Conservation (phyloP, 768 basidiomycete species). For the Daedaleopsis sinensis region DNA sequence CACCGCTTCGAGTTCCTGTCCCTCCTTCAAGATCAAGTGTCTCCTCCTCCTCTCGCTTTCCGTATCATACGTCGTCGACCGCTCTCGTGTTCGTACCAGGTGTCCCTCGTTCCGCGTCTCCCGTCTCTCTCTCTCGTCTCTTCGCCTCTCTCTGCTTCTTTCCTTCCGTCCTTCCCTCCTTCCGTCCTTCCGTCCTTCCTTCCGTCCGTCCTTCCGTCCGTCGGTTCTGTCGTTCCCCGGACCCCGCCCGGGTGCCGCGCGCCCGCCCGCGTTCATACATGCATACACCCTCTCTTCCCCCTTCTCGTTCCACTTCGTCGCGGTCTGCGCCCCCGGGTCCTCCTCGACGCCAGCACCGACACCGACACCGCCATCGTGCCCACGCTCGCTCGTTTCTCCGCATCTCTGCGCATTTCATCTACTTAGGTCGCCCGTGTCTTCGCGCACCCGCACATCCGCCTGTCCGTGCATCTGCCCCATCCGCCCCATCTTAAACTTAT, state of each 20-base stretch:
- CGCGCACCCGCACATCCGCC: too few species aligned
- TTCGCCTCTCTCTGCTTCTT: neutral
- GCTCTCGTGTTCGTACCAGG: constrained; percentile 4
- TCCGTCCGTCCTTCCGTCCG: too few species aligned
- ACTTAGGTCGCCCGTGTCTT: neutral
- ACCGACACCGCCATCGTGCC: too few species aligned
- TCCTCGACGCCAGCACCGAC: too few species aligned
- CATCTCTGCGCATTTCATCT: neutral
- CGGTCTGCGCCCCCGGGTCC: neutral
- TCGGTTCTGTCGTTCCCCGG: neutral
- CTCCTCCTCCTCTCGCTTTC: constrained; percentile 4
- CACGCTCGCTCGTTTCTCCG: neutral
- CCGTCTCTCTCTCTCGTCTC: neutral
- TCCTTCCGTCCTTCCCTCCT: too few species aligned
- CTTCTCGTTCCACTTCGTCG: too few species aligned
- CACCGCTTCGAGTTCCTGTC: too few species aligned
- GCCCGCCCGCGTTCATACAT: neutral
- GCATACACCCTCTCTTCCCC: too few species aligned
- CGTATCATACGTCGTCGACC: constrained; percentile 12
- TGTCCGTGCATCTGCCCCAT: neutral
- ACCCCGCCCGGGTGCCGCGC: neutral
- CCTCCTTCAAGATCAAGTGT: too few species aligned
- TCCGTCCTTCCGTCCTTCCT: too few species aligned
- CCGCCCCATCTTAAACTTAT: neutral
- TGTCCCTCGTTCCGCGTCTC: neutral